phyloP scores from a whole-genome alignment of 371 early-diverging fungal species.

The Rhizomucor pusillus region DNA sequence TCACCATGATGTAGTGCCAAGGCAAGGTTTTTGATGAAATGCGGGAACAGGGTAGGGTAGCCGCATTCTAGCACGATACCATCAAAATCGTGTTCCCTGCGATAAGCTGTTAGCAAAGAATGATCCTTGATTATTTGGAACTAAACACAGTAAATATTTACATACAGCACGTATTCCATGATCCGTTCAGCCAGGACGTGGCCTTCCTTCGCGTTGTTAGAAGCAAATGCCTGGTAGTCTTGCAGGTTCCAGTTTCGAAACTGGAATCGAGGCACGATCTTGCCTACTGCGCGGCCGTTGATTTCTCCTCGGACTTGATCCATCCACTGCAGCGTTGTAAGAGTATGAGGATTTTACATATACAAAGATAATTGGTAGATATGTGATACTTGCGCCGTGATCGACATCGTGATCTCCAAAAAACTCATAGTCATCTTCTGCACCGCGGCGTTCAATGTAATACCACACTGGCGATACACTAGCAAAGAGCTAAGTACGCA shows the following conservation, averaged over 20 bases:
- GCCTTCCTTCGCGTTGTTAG: conserved; percentile 14
- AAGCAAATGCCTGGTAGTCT: conserved; percentile 34
- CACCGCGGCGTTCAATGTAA: conserved; percentile 34
- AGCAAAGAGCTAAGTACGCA: not conserved
- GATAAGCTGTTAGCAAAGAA: not conserved
- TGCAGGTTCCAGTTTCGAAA: conserved; percentile 43
- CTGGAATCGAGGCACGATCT: conserved; percentile 60
- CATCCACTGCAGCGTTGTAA: conserved; percentile 43
- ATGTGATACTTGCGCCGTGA: conserved; percentile 21
- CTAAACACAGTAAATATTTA: too few relatives aligned
- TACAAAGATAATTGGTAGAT: not conserved
- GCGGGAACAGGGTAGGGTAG: conserved; percentile 37
- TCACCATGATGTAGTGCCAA: conserved; percentile 18
- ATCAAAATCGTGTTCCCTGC: conserved; percentile 48
- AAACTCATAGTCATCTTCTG: conserved; percentile 26
- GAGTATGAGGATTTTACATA: not conserved
- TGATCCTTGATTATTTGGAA: too few relatives aligned
- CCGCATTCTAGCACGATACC: conserved; percentile 60
- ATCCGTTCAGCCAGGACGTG: conserved; percentile 28
- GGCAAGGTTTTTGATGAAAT: conserved; percentile 32
- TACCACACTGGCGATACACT: conserved; percentile 64
- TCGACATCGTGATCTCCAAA: conserved; percentile 65
- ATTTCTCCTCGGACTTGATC: conserved; percentile 35
- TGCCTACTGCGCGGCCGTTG: conserved; percentile 13
- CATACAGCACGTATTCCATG: conserved; percentile 32